These are phyloP conservation scores for Cajanus cajan DNA, from an alignment of 306 rosid genomes.

Conservation along the genomic window DNA sequence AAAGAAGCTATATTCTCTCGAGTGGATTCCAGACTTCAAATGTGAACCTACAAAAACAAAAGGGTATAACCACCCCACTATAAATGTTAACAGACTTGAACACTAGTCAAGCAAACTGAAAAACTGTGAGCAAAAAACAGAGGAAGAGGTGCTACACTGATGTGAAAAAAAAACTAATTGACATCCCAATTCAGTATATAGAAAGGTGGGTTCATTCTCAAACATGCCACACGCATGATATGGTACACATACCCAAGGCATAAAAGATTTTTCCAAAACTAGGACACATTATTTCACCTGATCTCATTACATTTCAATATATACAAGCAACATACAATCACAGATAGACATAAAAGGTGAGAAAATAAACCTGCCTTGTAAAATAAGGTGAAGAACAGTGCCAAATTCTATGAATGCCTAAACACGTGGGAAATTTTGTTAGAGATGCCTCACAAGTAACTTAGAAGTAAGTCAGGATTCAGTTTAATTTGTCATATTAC, in stretches of 20 bases:
- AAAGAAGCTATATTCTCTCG: slow-evolving; percentile 66
- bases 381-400: slow-evolving; percentile 79
- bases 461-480: neutral
- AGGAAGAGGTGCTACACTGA: neutral
- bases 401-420: slow-evolving; percentile 86
- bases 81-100: neutral
- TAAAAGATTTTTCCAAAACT: neutral
- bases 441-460: slow-evolving; percentile 3
- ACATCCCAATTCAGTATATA: neutral
- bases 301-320: neutral
- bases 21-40: slow-evolving; percentile 65
- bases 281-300: neutral
- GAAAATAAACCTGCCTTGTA: slow-evolving; percentile 57
- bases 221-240: slow-evolving; percentile 5
- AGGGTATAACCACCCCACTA: neutral
- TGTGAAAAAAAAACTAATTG: neutral
- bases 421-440: neutral
- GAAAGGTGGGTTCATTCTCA: neutral
- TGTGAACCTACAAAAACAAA: slow-evolving; percentile 56
- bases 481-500: neutral
- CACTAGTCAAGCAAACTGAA: neutral
- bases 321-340: neutral
- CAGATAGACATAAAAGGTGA: neutral
- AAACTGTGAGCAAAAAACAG: neutral
- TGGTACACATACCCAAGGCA: neutral